Evolutionary conservation across 164 flowering plant genomes (phyloP), one percentile per base, ranked within the genome.

Genomic region (Platanus orientalis): DNA sequence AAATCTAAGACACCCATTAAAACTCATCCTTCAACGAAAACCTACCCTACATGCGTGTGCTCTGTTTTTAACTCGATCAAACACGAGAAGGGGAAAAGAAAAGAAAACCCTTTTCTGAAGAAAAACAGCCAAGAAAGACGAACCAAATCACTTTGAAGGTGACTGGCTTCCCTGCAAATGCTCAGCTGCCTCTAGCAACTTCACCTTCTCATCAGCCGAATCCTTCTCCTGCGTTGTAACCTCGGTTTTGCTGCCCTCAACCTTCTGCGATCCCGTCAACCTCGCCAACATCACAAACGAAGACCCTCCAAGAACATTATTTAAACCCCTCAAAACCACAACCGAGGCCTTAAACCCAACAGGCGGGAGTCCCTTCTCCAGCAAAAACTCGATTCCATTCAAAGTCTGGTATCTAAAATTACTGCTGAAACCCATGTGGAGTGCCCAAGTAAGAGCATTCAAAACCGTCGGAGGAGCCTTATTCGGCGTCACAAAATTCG

Each of bases 361-460:
- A 0, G 90, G 81, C 4, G 96, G 82, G 36, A 86, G 70, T 17
- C 78, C 82, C 60, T 82, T 88, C 2, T 70, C 97, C 51, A 93
- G 72, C 82, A 90, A 7, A 54, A 74, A 93, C 76, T 93, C 98
- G 0, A 80, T 34, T 23, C 97, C 97, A 30, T 93, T 93, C 74
- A 93, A 51, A 0, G 97, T 84, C 65, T 93, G 98, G 73, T 93
- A 93, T 45, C 97, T 83, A 3, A 93, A 63, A 50, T 93, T 90
- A 62, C 92, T 86, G 79, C 96, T 93, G 13, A 89, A 16, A 0
- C 98, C 98, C 97, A 93, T 89, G 70, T 93, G 98, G 40, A 61
- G 17, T 0, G 96, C 96, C 97, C 97, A 93, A 3, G 98, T 93
- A 4, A 65, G 6, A 0, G 97, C 89, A 72, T 94, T 94, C 73